These are phyloP conservation scores for Hordeum vulgare DNA, from an alignment of 176 grass and related monocot species.

Conservation along the genomic window MorexV3_pseudomolecules_assembly NC_058518.1:25064409-25064908, in stretches of 20 bases:
- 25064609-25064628: neutral
- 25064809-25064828: neutral
- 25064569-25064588: neutral
- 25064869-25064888: constrained; percentile 4
- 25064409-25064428: neutral
- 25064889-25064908: constrained; percentile 17
- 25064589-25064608: neutral
- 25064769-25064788: neutral
- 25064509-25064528: neutral
- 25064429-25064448: neutral
- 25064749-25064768: neutral
- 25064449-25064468: neutral
- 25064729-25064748: too few relatives aligned
- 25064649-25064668: neutral
- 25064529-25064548: neutral
- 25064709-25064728: neutral
- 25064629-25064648: neutral
- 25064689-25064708: too few relatives aligned
- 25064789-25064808: neutral
- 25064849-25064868: neutral
- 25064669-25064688: too few relatives aligned
- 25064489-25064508: neutral
- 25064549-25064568: neutral
- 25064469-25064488: constrained; percentile 19
- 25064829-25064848: neutral